Evolutionary conservation across 2,329 filamentous ascomycete genomes (phyloP), one percentile per base, ranked within the genome.

Genomic region (Xylariaceae sp.): DNA sequence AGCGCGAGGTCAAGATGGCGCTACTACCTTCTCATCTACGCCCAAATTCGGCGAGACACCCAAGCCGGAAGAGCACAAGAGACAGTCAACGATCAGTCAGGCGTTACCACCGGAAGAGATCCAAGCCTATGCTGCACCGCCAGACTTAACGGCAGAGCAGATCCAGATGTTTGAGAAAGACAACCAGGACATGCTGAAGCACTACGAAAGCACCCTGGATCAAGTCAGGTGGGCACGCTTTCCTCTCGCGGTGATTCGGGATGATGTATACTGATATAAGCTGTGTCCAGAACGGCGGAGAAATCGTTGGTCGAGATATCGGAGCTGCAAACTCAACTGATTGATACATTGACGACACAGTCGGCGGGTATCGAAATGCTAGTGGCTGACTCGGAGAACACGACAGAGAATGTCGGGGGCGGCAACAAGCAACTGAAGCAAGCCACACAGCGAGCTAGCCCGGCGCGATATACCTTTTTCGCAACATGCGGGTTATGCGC

Each of bases 351-450:
- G 17, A 78, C 83, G 30, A 83, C 85, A 12, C 93, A 98, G 60
- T 85, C 87, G 41, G 89, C 88, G 42, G 85, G 93, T 54, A 95
- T 98, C 48, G 86, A 89, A 45, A 87, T 93, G 61, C 74, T 98
- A 16, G 88, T 95, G 24, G 74, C 83, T 33, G 91, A 98, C 63
- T 89, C 89, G 2, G 77, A 83, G 45, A 76, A 79, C 24, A 96
- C 90, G 9, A 80, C 83, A 19, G 86, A 91, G 60, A 96, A 97
- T 58, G 80, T 98, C 38, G 85, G 85, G 12, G 82, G 82, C 43
- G 93, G 91, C 15, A 98, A 98, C 68, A 87, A 85, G 66, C 84
- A 97, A 70, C 72, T 98, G 39, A 93, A 93, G 68, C 82, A 85
- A 58, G 93, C 91, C 19, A 81, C 78, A 1, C 76, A 87, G 60